Conservation (phyloP, 2,329 filamentous ascomycete genomes). For the Colletotrichum liriopes region DNA sequence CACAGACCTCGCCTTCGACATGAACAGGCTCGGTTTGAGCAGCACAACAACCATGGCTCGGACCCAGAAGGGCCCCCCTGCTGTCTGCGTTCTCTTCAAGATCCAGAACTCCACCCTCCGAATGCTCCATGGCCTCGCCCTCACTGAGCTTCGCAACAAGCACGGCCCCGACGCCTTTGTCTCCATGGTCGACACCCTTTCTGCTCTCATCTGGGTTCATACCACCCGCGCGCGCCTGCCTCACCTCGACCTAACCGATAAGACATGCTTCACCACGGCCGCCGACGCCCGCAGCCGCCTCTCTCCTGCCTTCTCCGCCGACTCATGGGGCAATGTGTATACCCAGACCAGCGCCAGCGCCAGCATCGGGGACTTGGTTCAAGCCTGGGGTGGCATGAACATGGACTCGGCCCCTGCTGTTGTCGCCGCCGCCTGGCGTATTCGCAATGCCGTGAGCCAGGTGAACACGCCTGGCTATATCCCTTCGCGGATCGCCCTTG, state of each 20-base stretch:
- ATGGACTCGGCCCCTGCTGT: background rate
- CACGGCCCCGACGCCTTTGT: conserved; percentile 16
- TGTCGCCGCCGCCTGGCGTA: conserved; percentile 18
- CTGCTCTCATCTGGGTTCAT: conserved; percentile 29
- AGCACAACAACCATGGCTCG: background rate
- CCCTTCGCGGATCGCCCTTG: conserved; percentile 26
- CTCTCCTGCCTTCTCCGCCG: background rate
- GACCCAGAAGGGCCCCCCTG: background rate
- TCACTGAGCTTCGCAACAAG: background rate
- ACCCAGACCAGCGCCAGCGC: conserved; percentile 15
- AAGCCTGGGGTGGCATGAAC: background rate
- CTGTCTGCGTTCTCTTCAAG: conserved; percentile 4
- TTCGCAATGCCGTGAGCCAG: conserved; percentile 20
- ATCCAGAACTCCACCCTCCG: background rate
- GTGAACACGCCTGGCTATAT: conserved; percentile 12
- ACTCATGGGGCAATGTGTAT: conserved; percentile 33
- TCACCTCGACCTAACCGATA: conserved; percentile 5
- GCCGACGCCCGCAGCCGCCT: conserved; percentile 21
- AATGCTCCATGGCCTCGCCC: background rate
- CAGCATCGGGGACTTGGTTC: background rate
- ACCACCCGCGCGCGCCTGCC: conserved; percentile 16
- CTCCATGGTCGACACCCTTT: conserved; percentile 20
- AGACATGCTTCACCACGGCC: conserved; percentile 21
- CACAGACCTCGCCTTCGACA: background rate
- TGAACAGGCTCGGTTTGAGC: background rate